Conservation (phyloP, 1,284 basidiomycete species). For the Microbotryomycetes sp. region DNA sequence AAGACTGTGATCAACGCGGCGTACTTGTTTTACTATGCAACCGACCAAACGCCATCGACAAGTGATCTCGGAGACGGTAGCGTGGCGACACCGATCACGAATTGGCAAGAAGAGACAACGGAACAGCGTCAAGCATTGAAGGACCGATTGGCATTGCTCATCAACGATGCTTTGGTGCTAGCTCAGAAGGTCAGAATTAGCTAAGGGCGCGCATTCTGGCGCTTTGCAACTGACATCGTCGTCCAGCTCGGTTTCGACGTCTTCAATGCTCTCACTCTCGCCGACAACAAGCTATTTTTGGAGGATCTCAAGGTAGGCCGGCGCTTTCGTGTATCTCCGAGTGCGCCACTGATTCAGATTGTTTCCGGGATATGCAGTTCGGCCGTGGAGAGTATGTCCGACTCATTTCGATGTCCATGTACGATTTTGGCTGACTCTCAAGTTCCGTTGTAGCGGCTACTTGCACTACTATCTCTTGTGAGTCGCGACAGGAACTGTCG, state of each 20-base stretch:
- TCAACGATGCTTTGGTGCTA: constrained; percentile 42
- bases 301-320: constrained; percentile 51
- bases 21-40: constrained; percentile 88
- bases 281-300: constrained; percentile 84
- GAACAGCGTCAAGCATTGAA: constrained; percentile 59
- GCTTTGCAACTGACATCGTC: not conserved
- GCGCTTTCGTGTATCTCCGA: not conserved
- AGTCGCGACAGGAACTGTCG: not conserved
- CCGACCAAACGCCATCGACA: constrained; percentile 36
- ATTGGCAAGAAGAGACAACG: constrained; percentile 45
- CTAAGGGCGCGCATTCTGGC: not conserved
- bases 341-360: not conserved
- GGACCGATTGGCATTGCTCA: constrained; percentile 61
- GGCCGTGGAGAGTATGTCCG: constrained; percentile 26
- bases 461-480: constrained; percentile 32
- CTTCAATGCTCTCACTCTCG: constrained; percentile 86
- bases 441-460: constrained; percentile 15
- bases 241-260: constrained; percentile 78
- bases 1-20: constrained; percentile 67
- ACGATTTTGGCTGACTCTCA: not conserved
- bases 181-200: constrained; percentile 28
- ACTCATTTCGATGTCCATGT: not conserved
- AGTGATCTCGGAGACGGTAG: constrained; percentile 25
- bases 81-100: constrained; percentile 18
- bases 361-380: constrained; percentile 12